Percentiles rank a stretch among this genome's conserved stretches.
phyloP scores from a whole-genome alignment of 768 basidiomycete genomes.

The Suillus subaureus region DNA sequence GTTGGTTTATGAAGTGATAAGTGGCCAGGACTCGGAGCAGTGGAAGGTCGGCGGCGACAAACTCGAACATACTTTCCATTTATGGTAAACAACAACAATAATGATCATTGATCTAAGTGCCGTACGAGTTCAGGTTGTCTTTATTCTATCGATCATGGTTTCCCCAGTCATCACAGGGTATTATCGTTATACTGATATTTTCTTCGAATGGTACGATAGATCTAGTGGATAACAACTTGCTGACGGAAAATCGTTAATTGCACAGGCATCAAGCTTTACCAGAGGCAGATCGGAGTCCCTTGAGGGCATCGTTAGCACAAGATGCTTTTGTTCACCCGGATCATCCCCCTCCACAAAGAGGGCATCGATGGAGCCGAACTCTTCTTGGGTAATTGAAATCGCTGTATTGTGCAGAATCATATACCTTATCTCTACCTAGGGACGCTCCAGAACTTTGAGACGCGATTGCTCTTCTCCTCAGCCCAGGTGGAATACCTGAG shows the following conservation, averaged over 20 bases:
- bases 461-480: slow-evolving; percentile 80
- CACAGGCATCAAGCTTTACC: slow-evolving; percentile 59
- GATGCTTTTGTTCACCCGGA: slow-evolving; percentile 69
- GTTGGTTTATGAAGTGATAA: neutral
- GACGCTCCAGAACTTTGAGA: slow-evolving; percentile 70
- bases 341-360: slow-evolving; percentile 68
- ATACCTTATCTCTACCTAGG: slow-evolving; percentile 40
- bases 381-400: slow-evolving; percentile 55
- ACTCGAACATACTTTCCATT: slow-evolving; percentile 3
- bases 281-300: slow-evolving; percentile 56
- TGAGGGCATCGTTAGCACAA: slow-evolving; percentile 76
- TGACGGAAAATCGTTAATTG: slow-evolving; percentile 1
- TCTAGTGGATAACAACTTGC: neutral
- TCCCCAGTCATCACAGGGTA: slow-evolving; percentile 64
- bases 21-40: no score
- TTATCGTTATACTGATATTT: slow-evolving; percentile 85
- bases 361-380: slow-evolving; percentile 70
- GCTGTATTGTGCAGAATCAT: neutral
- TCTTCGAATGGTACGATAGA: slow-evolving; percentile 70
- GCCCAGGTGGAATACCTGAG: slow-evolving; percentile 84
- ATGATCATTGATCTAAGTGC: slow-evolving; percentile 1
- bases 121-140: slow-evolving; percentile 3
- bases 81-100: neutral
- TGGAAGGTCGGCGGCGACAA: neutral
- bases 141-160: slow-evolving; percentile 27